phyloP scores from a whole-genome alignment of 257 asterid species.

The Solanum medicagineum region DNA sequence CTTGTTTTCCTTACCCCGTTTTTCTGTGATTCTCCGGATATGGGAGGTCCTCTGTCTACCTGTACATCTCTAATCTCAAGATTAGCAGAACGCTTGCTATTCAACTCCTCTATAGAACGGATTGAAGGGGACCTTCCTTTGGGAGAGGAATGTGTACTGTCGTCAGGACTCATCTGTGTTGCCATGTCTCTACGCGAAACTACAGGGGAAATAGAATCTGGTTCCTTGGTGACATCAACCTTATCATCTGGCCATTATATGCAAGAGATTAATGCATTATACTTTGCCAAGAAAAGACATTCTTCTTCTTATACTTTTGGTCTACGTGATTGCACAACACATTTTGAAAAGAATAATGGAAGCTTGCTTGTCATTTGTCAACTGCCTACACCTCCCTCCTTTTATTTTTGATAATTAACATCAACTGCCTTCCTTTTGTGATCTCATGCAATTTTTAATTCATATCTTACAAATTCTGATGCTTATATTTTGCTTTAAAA shows the following conservation, averaged over 20 bases:
- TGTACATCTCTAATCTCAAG: constrained; percentile 26
- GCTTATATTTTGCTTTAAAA: background rate
- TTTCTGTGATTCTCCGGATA: background rate
- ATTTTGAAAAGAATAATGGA: background rate
- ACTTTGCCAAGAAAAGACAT: background rate
- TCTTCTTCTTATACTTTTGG: background rate
- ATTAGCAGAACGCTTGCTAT: constrained; percentile 13
- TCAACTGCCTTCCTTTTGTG: background rate
- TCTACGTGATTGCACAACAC: background rate
- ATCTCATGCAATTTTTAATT: background rate
- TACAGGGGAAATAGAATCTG: background rate
- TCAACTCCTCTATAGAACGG: constrained; percentile 10
- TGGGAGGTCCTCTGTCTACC: constrained; percentile 5
- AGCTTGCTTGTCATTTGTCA: background rate
- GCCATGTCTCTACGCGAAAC: constrained; percentile 73
- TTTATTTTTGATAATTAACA: background rate
- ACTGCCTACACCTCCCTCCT: background rate
- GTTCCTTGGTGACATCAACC: background rate
- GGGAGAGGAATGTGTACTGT: constrained; percentile 54
- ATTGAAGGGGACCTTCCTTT: constrained; percentile 31
- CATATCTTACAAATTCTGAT: background rate
- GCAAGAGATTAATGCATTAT: background rate
- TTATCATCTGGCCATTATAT: background rate
- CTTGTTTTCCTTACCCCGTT: background rate
- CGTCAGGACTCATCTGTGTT: constrained; percentile 86